Evolutionary conservation across 768 basidiomycete genomes (phyloP), one percentile per base, ranked within the genome.

Genomic region (Clathrus columnatus): DNA sequence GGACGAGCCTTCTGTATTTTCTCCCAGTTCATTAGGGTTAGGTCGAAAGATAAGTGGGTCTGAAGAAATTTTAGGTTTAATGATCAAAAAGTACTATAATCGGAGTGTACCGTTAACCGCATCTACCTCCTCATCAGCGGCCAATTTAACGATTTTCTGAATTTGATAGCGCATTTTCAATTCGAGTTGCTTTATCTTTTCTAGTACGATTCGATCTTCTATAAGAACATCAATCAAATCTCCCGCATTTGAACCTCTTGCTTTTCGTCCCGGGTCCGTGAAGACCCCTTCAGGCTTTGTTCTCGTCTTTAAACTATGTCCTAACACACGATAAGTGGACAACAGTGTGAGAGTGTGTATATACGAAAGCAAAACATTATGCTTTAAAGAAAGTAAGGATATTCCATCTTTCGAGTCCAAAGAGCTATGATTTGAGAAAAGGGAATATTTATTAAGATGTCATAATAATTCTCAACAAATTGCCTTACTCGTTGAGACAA

Each of bases 41-140:
- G 95, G 93, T 44, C 85, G 81, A 78, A 95, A 99, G 2, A 87
- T 85, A 27, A 99, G 75, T 1, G 91, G 92, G 67, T 97, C 95
- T 95, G 66, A 16, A 30, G 23, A 8, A n/a, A 32, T 23, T 59
- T 48, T 41, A 32, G 1, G 52, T 49, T 28, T 52, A 51, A 7
- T 60, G 26, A 24, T 46, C 7, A 18, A 5, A 51, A 42, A 48
- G 23, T 26, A 26, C 8, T 59, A 30, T 23, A 23, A 58, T 14
- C 36, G 36, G 32, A 48, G 61, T 75, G 56, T 62, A 89, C 90
- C 91, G 58, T 90, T 82, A 5, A 74, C 68, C 14, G 73, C 68
- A 29, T 72, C 65, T 71, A 59, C 43, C 11, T 73, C 69, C 21
- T 73, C 63, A 0, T 71, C 69, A 17, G 69, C 59, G 0, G 91